Evolutionary conservation across 2,329 filamentous ascomycete genomes (phyloP), one percentile per base, ranked within the genome.

Genomic region (Trichoderma breve): DNA sequence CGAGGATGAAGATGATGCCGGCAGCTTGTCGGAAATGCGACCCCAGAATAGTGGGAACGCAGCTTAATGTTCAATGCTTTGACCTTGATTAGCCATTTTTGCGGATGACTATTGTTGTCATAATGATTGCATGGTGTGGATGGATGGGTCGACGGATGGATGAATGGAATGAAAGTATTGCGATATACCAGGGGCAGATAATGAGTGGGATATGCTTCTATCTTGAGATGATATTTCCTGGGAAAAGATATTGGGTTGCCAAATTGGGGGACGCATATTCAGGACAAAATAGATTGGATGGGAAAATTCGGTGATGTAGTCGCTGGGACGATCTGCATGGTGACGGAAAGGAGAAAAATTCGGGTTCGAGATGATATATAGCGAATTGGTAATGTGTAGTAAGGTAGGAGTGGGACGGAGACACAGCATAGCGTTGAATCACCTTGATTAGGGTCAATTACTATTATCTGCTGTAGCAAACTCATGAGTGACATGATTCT

Each of bases 1-100:
- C 3, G 76, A 76, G 4, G 72, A 75, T 3, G 74, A 75, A 12
- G 72, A 71, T 11, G 71, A 71, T 1, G 71, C 53, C 11, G 64
- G 69, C 9, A 74, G 71, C 30, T 39, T 76, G 28, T 58, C 72
- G 39, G 74, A 75, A 14, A 36, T 39, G 39, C 67, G 11, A n/a
- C 57, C n/a, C 21, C 67, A 1, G 11, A 24, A 36, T 28, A 47
- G 28, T 5, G 57, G 57, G 26, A 24, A 62, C n/a, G 67, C 39
- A 11, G 67, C 55, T 28, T 70, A 36, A 62, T 53, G 21, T 9
- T 6, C 21, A 3, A 5, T 14, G 36, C 36, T 55, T 18, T 18
- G 26, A 18, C n/a, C 4, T 14, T 24, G 47, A 24, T 24, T 14
- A 14, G 47, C 6, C 5, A 3, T 12, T 53, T 43, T 18, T 51